These are phyloP conservation scores for Xanthoconium separans DNA, from an alignment of 1,284 basidiomycete species.

Conservation along the genomic window DNA sequence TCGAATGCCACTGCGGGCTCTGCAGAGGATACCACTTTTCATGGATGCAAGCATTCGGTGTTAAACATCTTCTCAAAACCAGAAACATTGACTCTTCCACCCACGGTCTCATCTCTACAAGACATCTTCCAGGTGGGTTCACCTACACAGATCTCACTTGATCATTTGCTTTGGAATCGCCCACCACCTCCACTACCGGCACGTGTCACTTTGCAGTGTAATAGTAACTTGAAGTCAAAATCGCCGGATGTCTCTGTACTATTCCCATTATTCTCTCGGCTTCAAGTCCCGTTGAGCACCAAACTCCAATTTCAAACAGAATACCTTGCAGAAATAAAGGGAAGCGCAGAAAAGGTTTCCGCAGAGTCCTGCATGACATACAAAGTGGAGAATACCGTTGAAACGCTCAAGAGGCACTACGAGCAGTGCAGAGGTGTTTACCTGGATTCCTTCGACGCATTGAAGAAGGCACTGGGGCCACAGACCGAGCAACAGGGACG, in stretches of 20 bases:
- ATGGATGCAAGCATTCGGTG: slow-evolving; percentile 41
- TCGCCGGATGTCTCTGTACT: not conserved
- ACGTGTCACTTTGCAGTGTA: not conserved
- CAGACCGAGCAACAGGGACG: not conserved
- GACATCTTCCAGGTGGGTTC: too few relatives aligned
- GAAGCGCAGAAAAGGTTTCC: too few relatives aligned
- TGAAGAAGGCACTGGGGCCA: not conserved
- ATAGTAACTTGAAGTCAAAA: too few relatives aligned
- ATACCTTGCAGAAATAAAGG: too few relatives aligned
- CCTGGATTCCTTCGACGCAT: not conserved
- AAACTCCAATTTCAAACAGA: too few relatives aligned
- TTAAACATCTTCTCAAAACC: too few relatives aligned
- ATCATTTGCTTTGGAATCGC: not conserved
- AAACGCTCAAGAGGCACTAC: not conserved
- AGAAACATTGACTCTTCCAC: too few relatives aligned
- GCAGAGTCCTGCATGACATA: not conserved
- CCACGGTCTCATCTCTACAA: too few relatives aligned
- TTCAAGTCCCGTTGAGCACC: too few relatives aligned
- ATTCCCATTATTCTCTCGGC: not conserved
- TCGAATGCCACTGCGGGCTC: not conserved
- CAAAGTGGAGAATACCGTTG: not conserved
- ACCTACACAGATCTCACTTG: not conserved
- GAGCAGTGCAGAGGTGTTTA: not conserved
- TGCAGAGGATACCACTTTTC: slow-evolving; percentile 40
- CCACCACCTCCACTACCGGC: not conserved